Evolutionary conservation across 1,284 basidiomycete species (phyloP).

Genomic region (Peniophora sp.): DNA sequence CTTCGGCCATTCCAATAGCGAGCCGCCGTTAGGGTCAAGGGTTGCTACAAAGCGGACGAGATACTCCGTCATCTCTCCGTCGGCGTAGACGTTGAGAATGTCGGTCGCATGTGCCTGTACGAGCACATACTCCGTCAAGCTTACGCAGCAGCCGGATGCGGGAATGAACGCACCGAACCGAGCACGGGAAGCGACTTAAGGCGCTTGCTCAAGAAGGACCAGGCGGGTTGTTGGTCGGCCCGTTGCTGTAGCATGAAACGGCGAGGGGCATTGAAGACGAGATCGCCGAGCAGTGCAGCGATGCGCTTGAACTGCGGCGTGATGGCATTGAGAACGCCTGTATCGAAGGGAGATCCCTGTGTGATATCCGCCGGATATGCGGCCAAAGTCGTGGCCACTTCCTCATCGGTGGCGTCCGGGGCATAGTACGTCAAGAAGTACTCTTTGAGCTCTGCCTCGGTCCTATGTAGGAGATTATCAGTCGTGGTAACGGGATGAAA

Average conservation of each 20-base stretch:
- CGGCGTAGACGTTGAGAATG: conserved; percentile 19
- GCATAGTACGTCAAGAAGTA: conserved; percentile 29
- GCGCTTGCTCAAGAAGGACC: conserved; percentile 41
- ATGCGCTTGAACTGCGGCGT: conserved; percentile 47
- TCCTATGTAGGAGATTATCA: conserved; percentile 19
- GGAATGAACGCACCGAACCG: conserved; percentile 29
- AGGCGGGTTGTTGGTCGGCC: conserved; percentile 34
- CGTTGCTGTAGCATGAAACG: conserved; percentile 38
- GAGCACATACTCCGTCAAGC: no score
- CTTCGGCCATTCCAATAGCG: conserved; percentile 35
- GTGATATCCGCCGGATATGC: conserved; percentile 35
- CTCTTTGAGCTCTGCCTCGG: conserved; percentile 24
- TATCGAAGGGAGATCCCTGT: conserved; percentile 46
- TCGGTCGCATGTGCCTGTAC: conserved; percentile 29
- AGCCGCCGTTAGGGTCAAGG: conserved; percentile 38
- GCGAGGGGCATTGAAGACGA: conserved; percentile 47
- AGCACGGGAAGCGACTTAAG: conserved; percentile 32
- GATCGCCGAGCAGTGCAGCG: conserved; percentile 43
- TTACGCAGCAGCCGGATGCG: neutral
- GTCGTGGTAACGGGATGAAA: no score
- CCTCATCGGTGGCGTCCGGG: conserved; percentile 18
- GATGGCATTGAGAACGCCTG: conserved; percentile 33
- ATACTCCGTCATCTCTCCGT: neutral
- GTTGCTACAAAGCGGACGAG: conserved; percentile 24
- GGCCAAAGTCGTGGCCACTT: conserved; percentile 24